Base-by-base conservation (phyloP, 192 early-diverging fungal species). In the Coemansia guatemalensis region DNA sequence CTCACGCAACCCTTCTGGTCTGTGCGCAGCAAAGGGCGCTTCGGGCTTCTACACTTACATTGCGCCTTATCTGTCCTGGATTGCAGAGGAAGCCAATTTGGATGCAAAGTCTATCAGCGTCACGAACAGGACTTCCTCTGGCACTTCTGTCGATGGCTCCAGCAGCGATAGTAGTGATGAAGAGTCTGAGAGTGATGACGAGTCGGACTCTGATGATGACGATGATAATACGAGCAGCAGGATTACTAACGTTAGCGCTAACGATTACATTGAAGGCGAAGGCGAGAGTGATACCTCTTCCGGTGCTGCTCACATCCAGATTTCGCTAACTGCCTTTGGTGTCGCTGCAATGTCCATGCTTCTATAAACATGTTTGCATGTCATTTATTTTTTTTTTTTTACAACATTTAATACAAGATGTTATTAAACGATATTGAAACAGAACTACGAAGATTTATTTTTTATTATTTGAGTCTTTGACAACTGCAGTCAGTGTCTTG, bases 1-100 rank as follows among this genome's bases (percentile, higher is more conserved):
- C 41, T 22, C 47, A 11, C 21, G 53, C 25, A 71, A 65, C 52
- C 67, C 71, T 1, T 52, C 62, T 0, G 70, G 60, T 32, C 22
- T 70, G 25, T 82, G 80, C 33, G 80, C 62, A 7, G 33, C 47
- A 20, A 44, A 53, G 25, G 69, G 71, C 21, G 35, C 60, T n/a
- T 56, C 72, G 5, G 75, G 74, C 22, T 70, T 62, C 65, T 82
- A 77, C 68, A 77, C 81, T 4, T 62, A 69, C 25, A 65, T 77
- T 20, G 65, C 71, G 8, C 48, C 68, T 18, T 82, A 67, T 53
- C 53, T 82, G 0, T 23, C 58, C 24, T 82, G 81, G 81, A 74
- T 82, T 29, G 63, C 67, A 0, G 8, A 48, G 26, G 18, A 49
- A 2, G 57, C 67, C 6, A 39, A 44, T 32, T 44, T 82, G 8